Evolutionary conservation across 1,284 basidiomycete species (phyloP), one percentile per base, ranked within the genome.

Genomic region (Kalmanozyma brasiliensis): DNA sequence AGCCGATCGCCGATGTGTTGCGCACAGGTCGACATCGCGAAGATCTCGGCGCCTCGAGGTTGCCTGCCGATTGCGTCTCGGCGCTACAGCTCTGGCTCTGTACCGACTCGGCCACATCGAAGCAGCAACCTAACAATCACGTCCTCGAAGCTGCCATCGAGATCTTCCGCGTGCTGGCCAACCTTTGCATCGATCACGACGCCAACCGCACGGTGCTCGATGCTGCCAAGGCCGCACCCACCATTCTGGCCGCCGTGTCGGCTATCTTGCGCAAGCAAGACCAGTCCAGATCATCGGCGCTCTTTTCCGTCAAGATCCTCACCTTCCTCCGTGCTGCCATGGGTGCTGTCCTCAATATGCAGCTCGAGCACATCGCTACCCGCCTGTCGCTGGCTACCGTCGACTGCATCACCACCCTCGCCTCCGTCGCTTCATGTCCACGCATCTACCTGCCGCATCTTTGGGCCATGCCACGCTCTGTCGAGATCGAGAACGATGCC

Each of bases 341-440:
- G 52, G 92, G 92, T 4, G 89, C 90, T 8, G 84, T 94, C 24
- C 82, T 94, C 45, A 94, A 94, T 76, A 87, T 89, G 19, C 89
- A 89, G 68, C 85, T 93, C 52, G 88, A 88, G 49, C 92, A 89
- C 80, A 89, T 65, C 3, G 58, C 56, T 8, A 87, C 86, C 38
- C 60, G 60, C 7, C 49, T 48, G 17, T 62, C 72, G 16, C 60
- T 76, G 7, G 35, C 49, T 16, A 55, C 8, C 47, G 44, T 23
- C 16, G 51, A 64, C 3, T 58, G 52, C 52, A 58, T 68, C 20
- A 30, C 34, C 20, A 49, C 51, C 1, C 53, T 67, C 29, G 58
- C 53, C 9, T 56, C 40, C 20, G 63, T 64, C 26, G 63, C 60
- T 10, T 49, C 60, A 9, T 48, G 67, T 44, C 41, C 49, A 14